These are phyloP conservation scores for Salix purpurea DNA, from an alignment of 345 rosid species.

Conservation along the genomic window DNA sequence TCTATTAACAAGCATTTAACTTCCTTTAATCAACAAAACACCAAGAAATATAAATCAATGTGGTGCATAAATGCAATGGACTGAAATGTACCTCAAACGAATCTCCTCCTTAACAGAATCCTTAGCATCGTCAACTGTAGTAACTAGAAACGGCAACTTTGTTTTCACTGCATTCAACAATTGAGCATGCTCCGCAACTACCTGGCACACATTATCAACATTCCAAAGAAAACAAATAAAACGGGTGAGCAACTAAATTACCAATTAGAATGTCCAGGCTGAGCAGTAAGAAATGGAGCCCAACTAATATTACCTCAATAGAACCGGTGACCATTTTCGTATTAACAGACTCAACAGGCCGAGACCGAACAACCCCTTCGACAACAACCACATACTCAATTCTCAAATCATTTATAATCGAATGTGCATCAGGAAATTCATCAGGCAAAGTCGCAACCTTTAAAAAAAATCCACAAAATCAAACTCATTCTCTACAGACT, in stretches of 20 bases:
- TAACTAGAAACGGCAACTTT: constrained; percentile 83
- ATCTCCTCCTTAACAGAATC: constrained; percentile 80
- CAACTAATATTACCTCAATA: constrained; percentile 48
- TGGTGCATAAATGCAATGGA: background rate
- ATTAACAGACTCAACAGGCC: constrained; percentile 77
- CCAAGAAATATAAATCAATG: background rate
- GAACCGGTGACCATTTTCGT: constrained; percentile 80
- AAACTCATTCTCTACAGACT: background rate
- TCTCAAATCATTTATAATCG: constrained; percentile 60
- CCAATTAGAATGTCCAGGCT: background rate
- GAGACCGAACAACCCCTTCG: constrained; percentile 65
- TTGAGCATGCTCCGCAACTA: constrained; percentile 81
- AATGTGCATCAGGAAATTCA: constrained; percentile 81
- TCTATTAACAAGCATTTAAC: constrained; percentile 30
- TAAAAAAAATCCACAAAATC: background rate
- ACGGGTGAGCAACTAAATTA: background rate
- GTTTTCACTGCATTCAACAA: constrained; percentile 71
- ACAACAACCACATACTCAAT: constrained; percentile 77
- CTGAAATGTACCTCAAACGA: constrained; percentile 63
- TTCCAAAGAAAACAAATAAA: background rate
- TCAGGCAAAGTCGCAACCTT: constrained; percentile 77
- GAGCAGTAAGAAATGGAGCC: background rate
- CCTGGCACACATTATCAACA: constrained; percentile 35
- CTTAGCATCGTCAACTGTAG: constrained; percentile 70
- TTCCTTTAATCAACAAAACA: background rate